Conservation (phyloP, 805 yeast genomes). For the Clavispora carvajalis region DNA sequence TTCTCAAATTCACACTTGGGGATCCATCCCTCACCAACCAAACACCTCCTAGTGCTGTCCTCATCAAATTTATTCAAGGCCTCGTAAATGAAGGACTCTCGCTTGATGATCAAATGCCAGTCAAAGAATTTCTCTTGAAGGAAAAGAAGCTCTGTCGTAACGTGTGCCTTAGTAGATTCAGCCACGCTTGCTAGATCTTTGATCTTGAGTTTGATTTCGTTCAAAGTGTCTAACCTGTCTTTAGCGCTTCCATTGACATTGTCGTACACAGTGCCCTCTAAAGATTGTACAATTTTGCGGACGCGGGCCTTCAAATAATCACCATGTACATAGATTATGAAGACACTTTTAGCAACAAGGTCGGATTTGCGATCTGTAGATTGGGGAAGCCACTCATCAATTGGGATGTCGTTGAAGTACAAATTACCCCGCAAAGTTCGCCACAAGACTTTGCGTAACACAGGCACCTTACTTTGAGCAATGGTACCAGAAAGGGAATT, state of each 20-base stretch:
- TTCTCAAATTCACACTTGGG: constrained; percentile 47
- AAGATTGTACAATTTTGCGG: constrained; percentile 30
- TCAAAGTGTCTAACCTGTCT: constrained; percentile 21
- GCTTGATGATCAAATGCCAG: constrained; percentile 32
- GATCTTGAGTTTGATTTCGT: constrained; percentile 29
- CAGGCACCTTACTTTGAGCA: constrained; percentile 29
- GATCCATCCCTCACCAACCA: constrained; percentile 73
- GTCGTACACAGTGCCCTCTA: constrained; percentile 35
- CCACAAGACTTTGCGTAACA: constrained; percentile 38
- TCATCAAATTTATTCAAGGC: constrained; percentile 62
- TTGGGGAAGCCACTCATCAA: constrained; percentile 15
- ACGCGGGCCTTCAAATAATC: constrained; percentile 32
- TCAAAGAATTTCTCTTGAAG: constrained; percentile 32
- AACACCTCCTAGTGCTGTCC: constrained; percentile 60
- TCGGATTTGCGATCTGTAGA: constrained; percentile 15
- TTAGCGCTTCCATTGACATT: constrained; percentile 28
- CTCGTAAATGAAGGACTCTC: constrained; percentile 56
- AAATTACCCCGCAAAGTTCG: constrained; percentile 40
- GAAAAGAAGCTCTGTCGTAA: constrained; percentile 32
- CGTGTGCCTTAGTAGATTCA: constrained; percentile 28
- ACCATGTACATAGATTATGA: constrained; percentile 38
- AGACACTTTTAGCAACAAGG: constrained; percentile 28
- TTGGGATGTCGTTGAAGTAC: constrained; percentile 35
- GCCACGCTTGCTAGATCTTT: constrained; percentile 30
- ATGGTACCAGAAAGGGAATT: constrained; percentile 34